Conservation (phyloP, 768 basidiomycete genomes). For the Panaeolus cyanescens region DNA sequence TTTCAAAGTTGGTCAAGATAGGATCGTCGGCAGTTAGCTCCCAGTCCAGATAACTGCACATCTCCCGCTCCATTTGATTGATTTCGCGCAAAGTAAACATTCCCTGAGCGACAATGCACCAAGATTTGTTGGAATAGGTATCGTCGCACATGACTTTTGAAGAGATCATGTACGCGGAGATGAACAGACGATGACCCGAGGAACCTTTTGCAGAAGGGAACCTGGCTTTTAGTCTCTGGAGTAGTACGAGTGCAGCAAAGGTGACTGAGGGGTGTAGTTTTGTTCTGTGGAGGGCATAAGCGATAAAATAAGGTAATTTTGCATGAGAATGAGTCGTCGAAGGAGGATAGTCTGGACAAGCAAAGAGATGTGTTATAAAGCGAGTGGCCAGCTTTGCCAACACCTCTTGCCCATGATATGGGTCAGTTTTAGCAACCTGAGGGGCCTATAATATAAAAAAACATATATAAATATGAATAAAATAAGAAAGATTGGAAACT, state of each 20-base stretch:
- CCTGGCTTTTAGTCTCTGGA: constrained; percentile 86
- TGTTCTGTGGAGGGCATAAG: constrained; percentile 85
- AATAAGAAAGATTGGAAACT: constrained; percentile 3
- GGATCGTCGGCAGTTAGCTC: constrained; percentile 74
- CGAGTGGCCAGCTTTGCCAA: constrained; percentile 69
- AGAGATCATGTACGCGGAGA: constrained; percentile 92
- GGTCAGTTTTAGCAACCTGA: constrained; percentile 41
- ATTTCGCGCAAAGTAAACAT: constrained; percentile 88
- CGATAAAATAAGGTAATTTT: constrained; percentile 76
- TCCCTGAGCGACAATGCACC: constrained; percentile 87
- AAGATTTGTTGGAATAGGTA: constrained; percentile 91
- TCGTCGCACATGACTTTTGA: constrained; percentile 94
- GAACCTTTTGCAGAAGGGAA: constrained; percentile 91
- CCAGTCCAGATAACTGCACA: constrained; percentile 94
- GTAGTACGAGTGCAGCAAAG: constrained; percentile 65
- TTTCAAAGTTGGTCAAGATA: constrained; percentile 62
- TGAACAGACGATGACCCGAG: constrained; percentile 87
- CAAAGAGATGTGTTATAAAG: constrained; percentile 85
- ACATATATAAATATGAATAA: not conserved
- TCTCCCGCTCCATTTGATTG: constrained; percentile 96
- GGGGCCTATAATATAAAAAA: constrained; percentile 21
- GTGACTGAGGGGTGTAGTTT: constrained; percentile 71
- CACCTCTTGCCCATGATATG: constrained; percentile 77
- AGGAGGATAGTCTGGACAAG: constrained; percentile 83
- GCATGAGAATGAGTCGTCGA: constrained; percentile 56